A percentile compares a stretch with the other conserved stretches of the same genome.
phyloP scores from a whole-genome alignment of 2,329 filamentous ascomycete species.

The Teratosphaeria nubilosa region DNA sequence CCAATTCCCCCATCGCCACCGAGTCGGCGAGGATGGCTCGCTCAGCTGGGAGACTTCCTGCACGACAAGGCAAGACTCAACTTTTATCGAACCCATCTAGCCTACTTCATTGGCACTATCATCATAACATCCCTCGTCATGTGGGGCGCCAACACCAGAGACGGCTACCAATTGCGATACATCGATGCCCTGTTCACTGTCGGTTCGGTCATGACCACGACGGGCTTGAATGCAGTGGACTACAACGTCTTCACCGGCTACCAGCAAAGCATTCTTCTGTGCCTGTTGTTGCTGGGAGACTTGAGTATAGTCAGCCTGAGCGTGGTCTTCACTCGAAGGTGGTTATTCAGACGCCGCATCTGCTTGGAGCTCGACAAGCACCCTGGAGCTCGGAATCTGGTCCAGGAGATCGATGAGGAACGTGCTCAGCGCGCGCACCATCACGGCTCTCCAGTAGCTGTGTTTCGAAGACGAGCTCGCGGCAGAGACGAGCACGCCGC shows the following conservation, averaged over 20 bases:
- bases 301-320: conserved; percentile 8
- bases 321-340: conserved; percentile 6
- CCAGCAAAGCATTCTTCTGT: conserved; percentile 8
- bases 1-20: not conserved
- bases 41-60: not conserved
- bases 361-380: not conserved
- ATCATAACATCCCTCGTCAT: conserved; percentile 8
- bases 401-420: conserved; percentile 2
- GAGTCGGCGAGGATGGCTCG: not conserved
- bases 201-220: conserved; percentile 9
- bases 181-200: conserved; percentile 11
- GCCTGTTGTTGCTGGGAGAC: conserved; percentile 9
- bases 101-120: conserved; percentile 11
- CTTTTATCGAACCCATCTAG: conserved; percentile 9
- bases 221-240: conserved; percentile 9
- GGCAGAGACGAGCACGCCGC: not conserved
- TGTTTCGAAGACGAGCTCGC: not conserved
- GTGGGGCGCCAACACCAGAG: conserved; percentile 7
- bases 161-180: conserved; percentile 4
- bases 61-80: not conserved
- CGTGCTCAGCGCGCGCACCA: not conserved
- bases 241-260: conserved; percentile 7
- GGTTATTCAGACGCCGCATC: conserved; percentile 7
- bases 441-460: not conserved
- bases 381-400: not conserved